phyloP scores from a whole-genome alignment of 345 rosid genomes.

The Kandelia obovata region DNA sequence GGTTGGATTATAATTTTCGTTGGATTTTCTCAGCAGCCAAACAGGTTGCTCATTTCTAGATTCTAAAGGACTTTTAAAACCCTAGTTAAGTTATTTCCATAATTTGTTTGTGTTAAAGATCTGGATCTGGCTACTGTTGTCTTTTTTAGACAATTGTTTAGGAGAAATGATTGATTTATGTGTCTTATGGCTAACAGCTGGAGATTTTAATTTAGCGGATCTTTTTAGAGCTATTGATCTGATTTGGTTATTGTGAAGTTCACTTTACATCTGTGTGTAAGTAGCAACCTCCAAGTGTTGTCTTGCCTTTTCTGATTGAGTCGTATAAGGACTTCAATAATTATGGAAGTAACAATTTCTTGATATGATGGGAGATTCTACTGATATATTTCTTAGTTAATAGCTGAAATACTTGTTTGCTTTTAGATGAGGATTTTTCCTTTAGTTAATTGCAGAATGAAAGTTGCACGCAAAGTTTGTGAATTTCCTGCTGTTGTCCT shows the following conservation, averaged over 20 bases:
- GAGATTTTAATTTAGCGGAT: neutral
- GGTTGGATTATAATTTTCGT: neutral
- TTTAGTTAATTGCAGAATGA: neutral
- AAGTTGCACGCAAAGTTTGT: too few species aligned
- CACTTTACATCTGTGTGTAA: neutral
- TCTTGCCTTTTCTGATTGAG: neutral
- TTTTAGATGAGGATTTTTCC: neutral
- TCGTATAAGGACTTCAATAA: neutral
- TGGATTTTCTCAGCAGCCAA: neutral
- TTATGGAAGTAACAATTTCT: neutral
- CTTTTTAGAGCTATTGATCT: slow-evolving; percentile 1
- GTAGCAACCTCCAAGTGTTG: neutral
- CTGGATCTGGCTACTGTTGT: slow-evolving; percentile 21
- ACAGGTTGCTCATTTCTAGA: neutral
- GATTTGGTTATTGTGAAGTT: slow-evolving; percentile 12
- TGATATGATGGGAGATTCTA: neutral
- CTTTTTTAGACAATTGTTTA: neutral
- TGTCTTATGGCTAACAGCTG: neutral
- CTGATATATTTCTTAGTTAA: neutral
- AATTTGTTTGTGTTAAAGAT: slow-evolving; percentile 9
- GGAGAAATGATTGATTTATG: slow-evolving; percentile 2
- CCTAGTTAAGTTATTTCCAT: neutral
- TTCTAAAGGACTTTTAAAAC: neutral
- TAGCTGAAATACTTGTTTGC: neutral
- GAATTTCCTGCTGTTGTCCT: too few species aligned